Percentiles rank a stretch among this genome's conserved stretches.
Evolutionary conservation across 352 stramenopile species (phyloP).

Genomic region (Globisporangium barbulae): DNA sequence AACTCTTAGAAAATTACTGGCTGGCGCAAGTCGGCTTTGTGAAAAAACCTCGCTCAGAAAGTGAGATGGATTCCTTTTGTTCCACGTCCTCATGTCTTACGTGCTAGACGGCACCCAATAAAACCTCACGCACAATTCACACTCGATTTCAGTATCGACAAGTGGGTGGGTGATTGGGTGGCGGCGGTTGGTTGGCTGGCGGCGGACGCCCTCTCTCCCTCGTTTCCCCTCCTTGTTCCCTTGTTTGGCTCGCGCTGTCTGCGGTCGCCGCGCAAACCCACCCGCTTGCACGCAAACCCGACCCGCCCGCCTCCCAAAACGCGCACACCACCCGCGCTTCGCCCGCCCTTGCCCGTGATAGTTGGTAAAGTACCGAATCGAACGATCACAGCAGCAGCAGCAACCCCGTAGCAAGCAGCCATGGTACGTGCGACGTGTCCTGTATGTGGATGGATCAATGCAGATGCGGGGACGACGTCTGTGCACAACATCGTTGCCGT

Average conservation of each 20-base stretch:
- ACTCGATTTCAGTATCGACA: conserved; percentile 30
- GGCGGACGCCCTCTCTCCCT: conserved; percentile 31
- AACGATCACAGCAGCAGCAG: conserved; percentile 15
- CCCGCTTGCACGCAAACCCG: not conserved
- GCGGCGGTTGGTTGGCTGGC: conserved; percentile 30
- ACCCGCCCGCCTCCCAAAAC: conserved; percentile 6
- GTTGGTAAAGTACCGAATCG: conserved; percentile 25
- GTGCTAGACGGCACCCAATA: not conserved
- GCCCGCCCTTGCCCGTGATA: conserved; percentile 10
- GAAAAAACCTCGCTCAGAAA: conserved; percentile 34
- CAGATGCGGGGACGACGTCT: not conserved
- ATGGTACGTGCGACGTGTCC: conserved; percentile 16
- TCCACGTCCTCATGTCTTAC: too few relatives aligned
- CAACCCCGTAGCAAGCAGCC: conserved; percentile 10
- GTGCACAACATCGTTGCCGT: not conserved
- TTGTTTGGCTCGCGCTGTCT: not conserved
- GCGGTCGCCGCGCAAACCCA: conserved; percentile 4
- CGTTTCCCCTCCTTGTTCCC: conserved; percentile 20
- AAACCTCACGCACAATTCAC: not conserved
- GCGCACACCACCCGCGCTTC: conserved; percentile 1
- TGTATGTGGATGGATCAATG: not conserved
- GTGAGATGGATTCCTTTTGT: not conserved
- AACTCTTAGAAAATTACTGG: conserved; percentile 26
- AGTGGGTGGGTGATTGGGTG: conserved; percentile 3
- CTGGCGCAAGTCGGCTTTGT: not conserved